Conservation (phyloP, 176 grass and related monocot genomes). For the Oryza meridionalis region DNA sequence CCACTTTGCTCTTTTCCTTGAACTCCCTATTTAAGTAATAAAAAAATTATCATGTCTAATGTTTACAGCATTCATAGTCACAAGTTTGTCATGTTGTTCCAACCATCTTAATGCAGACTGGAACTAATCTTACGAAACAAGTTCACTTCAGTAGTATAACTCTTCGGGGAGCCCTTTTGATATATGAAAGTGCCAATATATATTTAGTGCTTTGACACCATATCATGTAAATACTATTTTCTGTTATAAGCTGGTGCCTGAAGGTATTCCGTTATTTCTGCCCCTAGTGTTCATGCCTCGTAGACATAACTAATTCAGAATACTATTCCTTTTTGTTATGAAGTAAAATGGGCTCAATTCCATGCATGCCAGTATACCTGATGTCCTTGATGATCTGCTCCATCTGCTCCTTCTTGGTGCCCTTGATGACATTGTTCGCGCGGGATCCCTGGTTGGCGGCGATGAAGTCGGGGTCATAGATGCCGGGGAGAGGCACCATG, state of each 20-base stretch:
- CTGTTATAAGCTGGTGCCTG: neutral
- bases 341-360: neutral
- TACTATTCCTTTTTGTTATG: neutral
- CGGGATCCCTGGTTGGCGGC: slow-evolving; percentile 86
- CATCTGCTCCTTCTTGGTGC: slow-evolving; percentile 87
- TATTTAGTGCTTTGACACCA: neutral
- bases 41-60: neutral
- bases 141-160: neutral
- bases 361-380: slow-evolving; percentile 49
- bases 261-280: neutral
- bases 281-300: neutral
- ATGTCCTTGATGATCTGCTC: slow-evolving; percentile 92
- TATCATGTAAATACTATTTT: neutral
- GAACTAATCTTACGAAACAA: neutral
- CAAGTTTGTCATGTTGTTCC: neutral
- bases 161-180: neutral
- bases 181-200: neutral
- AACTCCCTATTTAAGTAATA: slow-evolving; percentile 70
- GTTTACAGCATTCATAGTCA: neutral
- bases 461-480: slow-evolving; percentile 89
- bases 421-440: slow-evolving; percentile 68
- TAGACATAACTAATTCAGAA: neutral
- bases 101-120: neutral
- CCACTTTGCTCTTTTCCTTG: slow-evolving; percentile 90
- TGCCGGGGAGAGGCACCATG: slow-evolving; percentile 83